phyloP scores from a whole-genome alignment of 2,329 filamentous ascomycete genomes.

The Verticillium albo-atrum region DNA sequence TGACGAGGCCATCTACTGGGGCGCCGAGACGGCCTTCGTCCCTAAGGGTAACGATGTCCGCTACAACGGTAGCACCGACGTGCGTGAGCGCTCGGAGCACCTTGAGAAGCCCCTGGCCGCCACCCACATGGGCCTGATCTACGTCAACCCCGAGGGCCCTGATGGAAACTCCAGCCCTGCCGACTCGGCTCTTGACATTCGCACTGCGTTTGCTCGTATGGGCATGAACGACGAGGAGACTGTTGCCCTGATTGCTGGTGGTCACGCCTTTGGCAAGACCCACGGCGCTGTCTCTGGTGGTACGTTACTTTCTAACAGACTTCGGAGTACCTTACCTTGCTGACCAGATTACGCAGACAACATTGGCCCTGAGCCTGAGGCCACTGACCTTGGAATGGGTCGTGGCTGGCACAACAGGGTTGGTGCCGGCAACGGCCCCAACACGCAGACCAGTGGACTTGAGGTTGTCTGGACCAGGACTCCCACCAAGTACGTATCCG shows the following conservation, averaged over 20 bases:
- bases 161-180: constrained; percentile 68
- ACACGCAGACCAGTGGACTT: constrained; percentile 71
- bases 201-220: constrained; percentile 71
- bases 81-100: constrained; percentile 49
- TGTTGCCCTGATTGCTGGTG: constrained; percentile 72
- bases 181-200: constrained; percentile 67
- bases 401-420: constrained; percentile 67
- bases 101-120: constrained; percentile 67
- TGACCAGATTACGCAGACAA: constrained; percentile 37
- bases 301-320: background rate
- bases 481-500: constrained; percentile 49
- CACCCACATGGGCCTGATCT: constrained; percentile 73
- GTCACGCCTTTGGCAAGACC: constrained; percentile 76
- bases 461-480: constrained; percentile 78
- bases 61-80: constrained; percentile 45
- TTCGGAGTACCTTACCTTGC: background rate
- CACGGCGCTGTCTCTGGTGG: constrained; percentile 60
- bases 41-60: constrained; percentile 62
- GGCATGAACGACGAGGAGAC: constrained; percentile 82
- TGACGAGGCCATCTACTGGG: constrained; percentile 75
- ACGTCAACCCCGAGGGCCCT: constrained; percentile 76
- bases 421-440: constrained; percentile 60
- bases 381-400: constrained; percentile 60
- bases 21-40: constrained; percentile 68
- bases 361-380: constrained; percentile 64